Conservation (phyloP, 2,329 filamentous ascomycete species). For the Lachnellula occidentalis region DNA sequence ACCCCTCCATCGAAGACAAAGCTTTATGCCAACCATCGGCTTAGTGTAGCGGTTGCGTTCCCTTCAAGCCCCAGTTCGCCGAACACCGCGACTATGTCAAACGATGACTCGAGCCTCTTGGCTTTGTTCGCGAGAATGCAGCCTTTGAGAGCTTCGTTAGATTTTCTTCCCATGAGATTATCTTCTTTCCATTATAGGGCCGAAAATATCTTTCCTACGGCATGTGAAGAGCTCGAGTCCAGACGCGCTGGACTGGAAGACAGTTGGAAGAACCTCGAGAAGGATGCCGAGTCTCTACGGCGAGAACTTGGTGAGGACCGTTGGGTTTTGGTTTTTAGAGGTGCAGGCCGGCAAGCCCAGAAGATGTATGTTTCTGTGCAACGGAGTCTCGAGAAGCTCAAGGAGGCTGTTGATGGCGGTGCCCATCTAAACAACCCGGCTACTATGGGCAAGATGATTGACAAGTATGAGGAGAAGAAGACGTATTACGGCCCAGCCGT, state of each 20-base stretch:
- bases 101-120: conserved; percentile 83
- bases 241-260: conserved; percentile 69
- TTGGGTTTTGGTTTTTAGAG: conserved; percentile 93
- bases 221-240: conserved; percentile 81
- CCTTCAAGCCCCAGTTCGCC: conserved; percentile 59
- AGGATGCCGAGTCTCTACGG: conserved; percentile 81
- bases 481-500: conserved; percentile 91
- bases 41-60: conserved; percentile 62
- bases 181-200: conserved; percentile 80
- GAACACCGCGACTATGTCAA: conserved; percentile 50
- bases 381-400: conserved; percentile 75
- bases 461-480: conserved; percentile 93
- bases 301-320: conserved; percentile 91
- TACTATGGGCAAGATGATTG: conserved; percentile 72
- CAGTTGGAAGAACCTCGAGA: conserved; percentile 83
- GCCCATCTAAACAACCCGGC: conserved; percentile 68
- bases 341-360: conserved; percentile 83
- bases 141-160: conserved; percentile 82
- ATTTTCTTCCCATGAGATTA: conserved; percentile 92
- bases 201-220: conserved; percentile 75
- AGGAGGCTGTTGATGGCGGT: conserved; percentile 70
- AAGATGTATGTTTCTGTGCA: conserved; percentile 98
- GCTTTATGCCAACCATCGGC: conserved; percentile 54
- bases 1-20: conserved; percentile 55
- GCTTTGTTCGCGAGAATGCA: conserved; percentile 95